Base-by-base conservation (phyloP, 192 early-diverging fungal species). In the Entophlyctis luteolus region DNA sequence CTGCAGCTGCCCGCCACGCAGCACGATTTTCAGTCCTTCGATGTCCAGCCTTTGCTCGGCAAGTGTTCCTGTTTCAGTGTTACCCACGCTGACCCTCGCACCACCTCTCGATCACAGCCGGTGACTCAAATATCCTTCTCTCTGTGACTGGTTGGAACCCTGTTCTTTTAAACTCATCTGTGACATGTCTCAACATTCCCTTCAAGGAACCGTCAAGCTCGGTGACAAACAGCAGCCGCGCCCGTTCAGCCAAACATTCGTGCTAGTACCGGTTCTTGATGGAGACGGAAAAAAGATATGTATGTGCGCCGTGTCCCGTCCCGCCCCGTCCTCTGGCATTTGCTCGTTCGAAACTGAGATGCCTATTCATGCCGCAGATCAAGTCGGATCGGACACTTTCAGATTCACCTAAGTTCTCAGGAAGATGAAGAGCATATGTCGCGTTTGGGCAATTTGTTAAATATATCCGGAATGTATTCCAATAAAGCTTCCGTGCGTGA, bases 241-340 rank as follows among this genome's bases (percentile, higher is more conserved):
- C 4, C 38, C 55, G 14, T 78, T 78, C 46, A 55, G 59, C n/a
- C 77, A 78, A 47, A 65, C 68, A 2, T 78, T 78, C 55, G 57
- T 75, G 23, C 53, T 78, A 18, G 65, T 50, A 18, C 77, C 77
- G 16, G 70, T 39, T 4, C 46, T 59, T 16, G 65, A 67, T 42
- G 49, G 53, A 28, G 56, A 59, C n/a, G 67, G 67, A 12, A 59
- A 46, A n/a, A 69, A 59, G 50, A 49, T 59, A 32, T 59, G 67
- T 69, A 59, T 8, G 50, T 45, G 28, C 25, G 47, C 23, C 6
- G 20, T 62, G 14, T 54, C 12, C 20, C 20, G 16, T 8, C 31
- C 16, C n/a, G 31, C 28, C 1, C 48, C 25, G 25, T 54, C 29
- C 12, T 16, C 1, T 18, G 14, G 18, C 12, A 20, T 16, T 16